phyloP scores from a whole-genome alignment of 805 yeast genomes.

The Isabelozyma gotoi region DNA sequence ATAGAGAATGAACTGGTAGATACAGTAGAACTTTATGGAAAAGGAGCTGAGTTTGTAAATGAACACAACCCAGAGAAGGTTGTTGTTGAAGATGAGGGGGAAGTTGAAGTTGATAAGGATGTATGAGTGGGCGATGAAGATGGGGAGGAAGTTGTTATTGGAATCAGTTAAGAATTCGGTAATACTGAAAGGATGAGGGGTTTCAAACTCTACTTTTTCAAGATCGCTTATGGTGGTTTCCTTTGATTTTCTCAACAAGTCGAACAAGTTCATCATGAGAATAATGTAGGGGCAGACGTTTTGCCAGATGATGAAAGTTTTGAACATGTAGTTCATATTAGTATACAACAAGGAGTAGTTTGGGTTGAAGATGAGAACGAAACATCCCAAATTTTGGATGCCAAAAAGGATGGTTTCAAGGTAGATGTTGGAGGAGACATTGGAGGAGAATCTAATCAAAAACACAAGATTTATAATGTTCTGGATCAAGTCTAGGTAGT shows the following conservation, averaged over 20 bases:
- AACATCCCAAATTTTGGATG: neutral
- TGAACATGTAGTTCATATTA: constrained; percentile 9
- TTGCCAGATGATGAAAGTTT: constrained; percentile 15
- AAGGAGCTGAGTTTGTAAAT: constrained; percentile 20
- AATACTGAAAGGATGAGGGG: neutral
- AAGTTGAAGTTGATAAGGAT: constrained; percentile 21
- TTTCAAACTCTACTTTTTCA: neutral
- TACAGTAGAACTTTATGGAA: constrained; percentile 31
- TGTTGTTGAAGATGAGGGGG: constrained; percentile 10
- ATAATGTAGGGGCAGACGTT: constrained; percentile 20
- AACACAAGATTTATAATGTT: neutral
- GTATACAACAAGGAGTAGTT: constrained; percentile 5
- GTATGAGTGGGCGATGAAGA: constrained; percentile 35
- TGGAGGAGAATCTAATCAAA: neutral
- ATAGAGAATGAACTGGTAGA: constrained; percentile 30
- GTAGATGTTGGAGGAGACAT: neutral
- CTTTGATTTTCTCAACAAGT: constrained; percentile 1
- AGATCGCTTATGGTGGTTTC: neutral
- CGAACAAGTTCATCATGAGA: constrained; percentile 10
- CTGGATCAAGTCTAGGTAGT: neutral
- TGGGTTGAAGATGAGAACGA: neutral
- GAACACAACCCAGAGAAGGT: constrained; percentile 3
- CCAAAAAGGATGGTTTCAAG: neutral
- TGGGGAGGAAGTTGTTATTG: constrained; percentile 35
- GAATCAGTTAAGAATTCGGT: constrained; percentile 18